phyloP scores from a whole-genome alignment of 2,329 filamentous ascomycete species.

The Diaporthe destruens region DNA sequence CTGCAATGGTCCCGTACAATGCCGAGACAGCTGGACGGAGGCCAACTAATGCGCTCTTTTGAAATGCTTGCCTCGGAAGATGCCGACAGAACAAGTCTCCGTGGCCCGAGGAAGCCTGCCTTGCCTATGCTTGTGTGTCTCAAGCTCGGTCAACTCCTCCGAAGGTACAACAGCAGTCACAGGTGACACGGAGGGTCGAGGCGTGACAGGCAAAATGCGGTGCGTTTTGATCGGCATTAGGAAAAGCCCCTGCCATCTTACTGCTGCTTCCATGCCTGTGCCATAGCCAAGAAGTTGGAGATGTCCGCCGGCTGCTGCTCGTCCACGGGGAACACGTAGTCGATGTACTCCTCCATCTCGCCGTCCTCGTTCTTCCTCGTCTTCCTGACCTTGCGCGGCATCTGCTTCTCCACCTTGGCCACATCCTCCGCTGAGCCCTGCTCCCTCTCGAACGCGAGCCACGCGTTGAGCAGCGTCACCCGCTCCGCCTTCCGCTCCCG shows the following conservation, averaged over 20 bases:
- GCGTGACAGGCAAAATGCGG: background rate
- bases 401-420: conserved; percentile 88
- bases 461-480: conserved; percentile 90
- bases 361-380: conserved; percentile 92
- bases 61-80: background rate
- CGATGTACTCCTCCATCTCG: conserved; percentile 94
- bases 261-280: conserved; percentile 87
- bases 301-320: conserved; percentile 87
- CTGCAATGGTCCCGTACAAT: too few species aligned
- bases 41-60: background rate
- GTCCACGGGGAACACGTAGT: conserved; percentile 97
- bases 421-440: conserved; percentile 83
- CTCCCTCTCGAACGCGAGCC: conserved; percentile 90
- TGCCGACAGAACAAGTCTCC: background rate
- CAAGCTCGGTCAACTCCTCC: background rate
- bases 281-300: conserved; percentile 85
- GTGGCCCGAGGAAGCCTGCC: background rate
- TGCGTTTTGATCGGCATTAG: background rate
- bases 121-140: background rate
- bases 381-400: conserved; percentile 95
- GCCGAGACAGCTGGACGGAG: background rate
- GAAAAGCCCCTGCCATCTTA: background rate
- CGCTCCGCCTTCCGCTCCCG: conserved; percentile 94
- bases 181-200: background rate
- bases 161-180: background rate